Conservation (phyloP, 1,139 yeast species). For the Diutina ranongensis region DNA sequence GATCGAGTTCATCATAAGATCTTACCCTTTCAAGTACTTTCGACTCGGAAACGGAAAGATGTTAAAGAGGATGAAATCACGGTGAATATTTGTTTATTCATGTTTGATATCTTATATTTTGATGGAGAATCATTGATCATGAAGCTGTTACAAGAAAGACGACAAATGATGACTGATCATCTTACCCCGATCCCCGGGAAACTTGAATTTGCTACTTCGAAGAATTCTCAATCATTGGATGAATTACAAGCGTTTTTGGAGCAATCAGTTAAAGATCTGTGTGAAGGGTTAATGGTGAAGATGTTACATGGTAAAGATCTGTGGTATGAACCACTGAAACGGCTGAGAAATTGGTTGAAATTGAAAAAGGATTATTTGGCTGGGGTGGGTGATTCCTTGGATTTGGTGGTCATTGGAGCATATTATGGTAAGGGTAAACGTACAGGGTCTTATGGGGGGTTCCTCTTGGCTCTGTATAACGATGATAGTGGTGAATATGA, state of each 20-base stretch:
- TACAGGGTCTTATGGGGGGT: constrained; percentile 92
- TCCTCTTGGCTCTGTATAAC: constrained; percentile 79
- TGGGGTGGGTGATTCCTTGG: constrained; percentile 93
- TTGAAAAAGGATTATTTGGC: constrained; percentile 87
- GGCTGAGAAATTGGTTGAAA: constrained; percentile 93
- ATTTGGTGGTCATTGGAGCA: constrained; percentile 89
- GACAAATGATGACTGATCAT: constrained; percentile 44
- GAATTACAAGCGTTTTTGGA: constrained; percentile 83
- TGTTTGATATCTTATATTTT: constrained; percentile 71
- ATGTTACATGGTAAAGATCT: constrained; percentile 74
- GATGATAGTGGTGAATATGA: constrained; percentile 87
- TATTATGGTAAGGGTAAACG: constrained; percentile 91
- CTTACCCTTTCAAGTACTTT: constrained; percentile 82
- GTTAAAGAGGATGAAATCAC: constrained; percentile 80
- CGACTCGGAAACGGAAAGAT: constrained; percentile 90
- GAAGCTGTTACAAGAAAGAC: constrained; percentile 58
- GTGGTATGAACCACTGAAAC: constrained; percentile 84
- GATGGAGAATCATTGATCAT: constrained; percentile 64
- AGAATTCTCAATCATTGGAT: constrained; percentile 62
- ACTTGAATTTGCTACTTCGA: constrained; percentile 68
- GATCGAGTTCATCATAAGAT: constrained; percentile 64
- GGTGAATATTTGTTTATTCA: constrained; percentile 85
- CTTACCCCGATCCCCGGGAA: constrained; percentile 62
- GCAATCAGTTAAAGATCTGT: constrained; percentile 77
- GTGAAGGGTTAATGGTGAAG: constrained; percentile 96